Percentiles rank a stretch among this genome's conserved stretches.
Evolutionary conservation across 2,329 filamentous ascomycete genomes (phyloP).

Genomic region (Phoma sp.): DNA sequence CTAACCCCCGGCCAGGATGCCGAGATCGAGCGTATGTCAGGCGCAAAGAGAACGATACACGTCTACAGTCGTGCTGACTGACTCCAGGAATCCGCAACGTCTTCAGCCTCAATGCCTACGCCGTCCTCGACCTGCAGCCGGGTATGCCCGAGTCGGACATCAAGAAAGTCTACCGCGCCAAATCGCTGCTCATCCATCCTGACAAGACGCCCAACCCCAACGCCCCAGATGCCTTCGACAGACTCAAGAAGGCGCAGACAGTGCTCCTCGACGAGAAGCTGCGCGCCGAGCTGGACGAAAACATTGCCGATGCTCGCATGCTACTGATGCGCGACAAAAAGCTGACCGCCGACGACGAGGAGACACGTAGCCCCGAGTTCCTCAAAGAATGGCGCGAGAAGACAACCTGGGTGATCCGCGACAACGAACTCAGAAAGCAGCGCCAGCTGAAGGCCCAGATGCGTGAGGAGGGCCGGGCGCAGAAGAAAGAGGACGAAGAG

Average conservation of each 20-base stretch:
- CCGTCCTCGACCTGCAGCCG: slow-evolving; percentile 92
- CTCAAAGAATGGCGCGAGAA: slow-evolving; percentile 88
- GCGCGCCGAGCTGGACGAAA: slow-evolving; percentile 85
- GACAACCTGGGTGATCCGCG: slow-evolving; percentile 85
- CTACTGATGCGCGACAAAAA: slow-evolving; percentile 93
- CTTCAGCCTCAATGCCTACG: slow-evolving; percentile 85
- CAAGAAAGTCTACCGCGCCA: slow-evolving; percentile 91
- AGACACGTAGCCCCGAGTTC: slow-evolving; percentile 84
- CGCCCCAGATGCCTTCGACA: slow-evolving; percentile 94
- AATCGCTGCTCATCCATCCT: slow-evolving; percentile 98
- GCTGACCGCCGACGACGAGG: slow-evolving; percentile 86
- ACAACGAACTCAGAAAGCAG: slow-evolving; percentile 84
- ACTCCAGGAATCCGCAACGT: slow-evolving; percentile 75
- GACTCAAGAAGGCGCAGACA: slow-evolving; percentile 91
- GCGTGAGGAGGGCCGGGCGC: slow-evolving; percentile 92
- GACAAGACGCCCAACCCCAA: slow-evolving; percentile 93
- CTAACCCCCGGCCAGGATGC: slow-evolving; percentile 69
- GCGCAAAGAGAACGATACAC: neutral
- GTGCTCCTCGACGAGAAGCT: slow-evolving; percentile 94
- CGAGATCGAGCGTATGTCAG: slow-evolving; percentile 76
- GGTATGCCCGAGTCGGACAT: slow-evolving; percentile 96
- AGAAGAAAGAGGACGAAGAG: slow-evolving; percentile 86
- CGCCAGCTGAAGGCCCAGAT: slow-evolving; percentile 91
- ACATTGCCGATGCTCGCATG: slow-evolving; percentile 94
- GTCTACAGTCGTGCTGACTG: neutral